Evolutionary conservation across 1,139 yeast genomes (phyloP).

Genomic region (Scheffersomyces cryptocercus): DNA sequence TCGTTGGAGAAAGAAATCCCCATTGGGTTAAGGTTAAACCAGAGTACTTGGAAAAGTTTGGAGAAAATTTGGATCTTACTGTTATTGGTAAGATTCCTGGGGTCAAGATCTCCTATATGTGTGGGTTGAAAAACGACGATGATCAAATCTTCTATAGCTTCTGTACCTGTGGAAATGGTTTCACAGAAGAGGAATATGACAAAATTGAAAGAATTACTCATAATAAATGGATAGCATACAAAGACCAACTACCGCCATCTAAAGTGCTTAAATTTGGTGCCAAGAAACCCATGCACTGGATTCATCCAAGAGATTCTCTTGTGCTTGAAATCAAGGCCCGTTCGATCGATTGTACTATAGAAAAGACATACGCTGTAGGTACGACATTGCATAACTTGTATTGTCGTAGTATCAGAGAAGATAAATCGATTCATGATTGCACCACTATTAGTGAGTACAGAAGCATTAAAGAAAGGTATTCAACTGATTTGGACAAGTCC

Average conservation of each 20-base stretch:
- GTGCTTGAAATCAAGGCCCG: constrained; percentile 88
- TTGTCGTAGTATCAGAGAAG: constrained; percentile 66
- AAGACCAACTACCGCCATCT: constrained; percentile 39
- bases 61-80: constrained; percentile 79
- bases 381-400: constrained; percentile 78
- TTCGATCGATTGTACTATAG: constrained; percentile 56
- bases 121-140: constrained; percentile 56
- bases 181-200: constrained; percentile 61
- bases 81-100: constrained; percentile 80
- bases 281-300: constrained; percentile 72
- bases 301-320: constrained; percentile 72
- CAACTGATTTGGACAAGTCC: constrained; percentile 22
- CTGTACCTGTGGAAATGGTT: constrained; percentile 84
- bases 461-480: constrained; percentile 31
- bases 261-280: constrained; percentile 58
- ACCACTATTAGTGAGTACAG: constrained; percentile 59
- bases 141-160: constrained; percentile 51
- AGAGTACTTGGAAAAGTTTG: constrained; percentile 82
- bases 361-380: constrained; percentile 58
- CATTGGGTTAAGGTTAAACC: constrained; percentile 90
- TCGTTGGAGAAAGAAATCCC: constrained; percentile 57
- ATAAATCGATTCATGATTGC: constrained; percentile 59
- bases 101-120: constrained; percentile 70
- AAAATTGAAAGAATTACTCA: constrained; percentile 58
- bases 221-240: constrained; percentile 60